phyloP scores from a whole-genome alignment of 371 early-diverging fungal genomes.

The Apophysomyces ossiformis region DNA sequence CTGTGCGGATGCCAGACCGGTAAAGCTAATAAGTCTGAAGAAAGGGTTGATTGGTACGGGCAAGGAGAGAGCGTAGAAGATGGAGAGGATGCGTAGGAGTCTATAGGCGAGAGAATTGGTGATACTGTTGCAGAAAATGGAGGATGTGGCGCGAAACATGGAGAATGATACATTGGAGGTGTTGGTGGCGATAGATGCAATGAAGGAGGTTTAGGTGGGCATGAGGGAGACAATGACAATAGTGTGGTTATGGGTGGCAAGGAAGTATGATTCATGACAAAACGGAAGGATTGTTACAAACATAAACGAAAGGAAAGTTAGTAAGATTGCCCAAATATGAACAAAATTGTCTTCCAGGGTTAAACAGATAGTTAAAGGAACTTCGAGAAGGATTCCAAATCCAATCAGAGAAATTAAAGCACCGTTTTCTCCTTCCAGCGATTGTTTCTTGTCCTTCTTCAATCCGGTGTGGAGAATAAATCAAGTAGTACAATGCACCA shows the following conservation, averaged over 20 bases:
- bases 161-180: slow-evolving; percentile 8
- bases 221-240: slow-evolving; percentile 15
- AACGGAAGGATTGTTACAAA: slow-evolving; percentile 15
- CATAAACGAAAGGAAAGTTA: slow-evolving; percentile 16
- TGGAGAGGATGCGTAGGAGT: slow-evolving; percentile 23
- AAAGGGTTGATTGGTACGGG: slow-evolving; percentile 19
- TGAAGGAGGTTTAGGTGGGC: slow-evolving; percentile 16
- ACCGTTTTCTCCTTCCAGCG: not conserved
- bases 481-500: not conserved
- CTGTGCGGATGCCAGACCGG: slow-evolving; percentile 26
- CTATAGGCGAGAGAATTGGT: slow-evolving; percentile 33
- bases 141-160: slow-evolving; percentile 9
- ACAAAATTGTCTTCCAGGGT: slow-evolving; percentile 18
- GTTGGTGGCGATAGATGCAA: slow-evolving; percentile 13
- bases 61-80: slow-evolving; percentile 8
- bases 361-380: slow-evolving; percentile 4
- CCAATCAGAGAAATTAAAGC: slow-evolving; percentile 2
- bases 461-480: not conserved
- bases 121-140: slow-evolving; percentile 14
- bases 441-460: slow-evolving; percentile 7
- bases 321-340: slow-evolving; percentile 19
- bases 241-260: slow-evolving; percentile 18
- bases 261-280: slow-evolving; percentile 24
- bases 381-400: slow-evolving; percentile 8
- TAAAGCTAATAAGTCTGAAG: slow-evolving; percentile 13